Evolutionary conservation across 139 green algal genomes (phyloP).

Genomic region (Chlamydomonas applanata): DNA sequence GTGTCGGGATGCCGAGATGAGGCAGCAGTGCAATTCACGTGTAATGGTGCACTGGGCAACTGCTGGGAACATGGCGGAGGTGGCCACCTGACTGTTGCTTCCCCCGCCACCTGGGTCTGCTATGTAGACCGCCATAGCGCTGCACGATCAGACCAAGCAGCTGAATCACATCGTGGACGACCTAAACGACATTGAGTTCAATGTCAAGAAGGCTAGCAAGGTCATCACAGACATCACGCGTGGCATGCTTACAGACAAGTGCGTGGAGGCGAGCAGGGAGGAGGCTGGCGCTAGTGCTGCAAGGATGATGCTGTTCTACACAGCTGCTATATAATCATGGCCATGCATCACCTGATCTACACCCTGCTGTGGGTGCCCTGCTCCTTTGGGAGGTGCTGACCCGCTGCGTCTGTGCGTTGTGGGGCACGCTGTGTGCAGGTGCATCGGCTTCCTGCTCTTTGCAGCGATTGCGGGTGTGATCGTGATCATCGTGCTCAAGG

Average conservation of each 20-base stretch:
- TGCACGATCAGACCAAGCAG: slow-evolving; percentile 77
- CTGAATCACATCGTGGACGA: slow-evolving; percentile 76
- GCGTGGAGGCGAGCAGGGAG: neutral
- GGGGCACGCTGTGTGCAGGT: slow-evolving; percentile 58
- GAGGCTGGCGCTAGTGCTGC: neutral
- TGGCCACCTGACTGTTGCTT: too few species aligned
- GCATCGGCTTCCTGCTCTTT: slow-evolving; percentile 77
- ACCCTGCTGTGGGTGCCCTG: neutral
- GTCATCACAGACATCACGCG: slow-evolving; percentile 83
- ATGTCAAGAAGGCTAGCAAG: slow-evolving; percentile 80
- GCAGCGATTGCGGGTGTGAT: slow-evolving; percentile 67
- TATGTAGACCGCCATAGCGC: slow-evolving; percentile 70
- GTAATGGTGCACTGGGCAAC: too few species aligned
- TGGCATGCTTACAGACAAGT: slow-evolving; percentile 87
- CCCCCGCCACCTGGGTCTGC: neutral
- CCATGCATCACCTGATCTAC: too few species aligned
- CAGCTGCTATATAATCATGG: too few species aligned
- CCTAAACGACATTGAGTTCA: slow-evolving; percentile 89
- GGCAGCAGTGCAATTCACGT: too few species aligned
- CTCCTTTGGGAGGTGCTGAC: neutral
- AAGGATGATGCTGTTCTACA: too few species aligned
- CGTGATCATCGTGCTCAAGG: slow-evolving; percentile 66
- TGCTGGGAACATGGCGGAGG: too few species aligned
- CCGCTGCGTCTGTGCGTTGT: neutral
- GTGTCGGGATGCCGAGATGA: too few species aligned